Evolutionary conservation across 768 basidiomycete species (phyloP), one percentile per base, ranked within the genome.

Genomic region (Kwoniella dendrophila): DNA sequence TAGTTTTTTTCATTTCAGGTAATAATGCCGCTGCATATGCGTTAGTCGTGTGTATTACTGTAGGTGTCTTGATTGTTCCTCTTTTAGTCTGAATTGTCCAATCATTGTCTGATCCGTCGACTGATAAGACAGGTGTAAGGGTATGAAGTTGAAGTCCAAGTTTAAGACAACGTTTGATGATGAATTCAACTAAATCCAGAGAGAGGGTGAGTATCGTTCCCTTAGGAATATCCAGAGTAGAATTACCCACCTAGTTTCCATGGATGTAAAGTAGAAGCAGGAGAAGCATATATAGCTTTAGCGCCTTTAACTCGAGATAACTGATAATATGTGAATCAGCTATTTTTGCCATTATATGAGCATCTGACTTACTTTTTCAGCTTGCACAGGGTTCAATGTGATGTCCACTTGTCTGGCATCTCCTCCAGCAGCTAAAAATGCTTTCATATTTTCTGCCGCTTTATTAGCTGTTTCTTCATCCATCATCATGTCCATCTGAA

Each of bases 1-100:
- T 71, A 49, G 66, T 22, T 0, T 67, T 67, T 24, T 56, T 69
- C 29, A 91, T 74, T 58, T 86, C 84, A 0, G 90, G 89, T 20
- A 96, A 81, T 34, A 95, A 84, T 67, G 88, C 83, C 2, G 86
- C 84, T 8, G 87, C 84, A 63, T 94, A 93, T 0, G 82, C 93
- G 69, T 96, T 96, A 8, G 90, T 93, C 0, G 90, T 90, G 72
- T 94, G 90, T 4, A 96, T 81, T 41, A 95, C 84, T 59, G 86
- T 85, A 18, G 82, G 77, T 66, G 88, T 86, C 2, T 73, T 40
- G 26, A 92, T 75, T 0, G 70, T 65, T 1, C 92, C 91, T 18
- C 90, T 84, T 0, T 86, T 83, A 0, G 91, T 93, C 2, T 74
- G 67, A 16, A 89, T 74, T 0, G 72, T 72, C 87, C 87, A 90